Base-by-base conservation (phyloP, 768 basidiomycete species). In the Macrolepiota albuminosa region DNA sequence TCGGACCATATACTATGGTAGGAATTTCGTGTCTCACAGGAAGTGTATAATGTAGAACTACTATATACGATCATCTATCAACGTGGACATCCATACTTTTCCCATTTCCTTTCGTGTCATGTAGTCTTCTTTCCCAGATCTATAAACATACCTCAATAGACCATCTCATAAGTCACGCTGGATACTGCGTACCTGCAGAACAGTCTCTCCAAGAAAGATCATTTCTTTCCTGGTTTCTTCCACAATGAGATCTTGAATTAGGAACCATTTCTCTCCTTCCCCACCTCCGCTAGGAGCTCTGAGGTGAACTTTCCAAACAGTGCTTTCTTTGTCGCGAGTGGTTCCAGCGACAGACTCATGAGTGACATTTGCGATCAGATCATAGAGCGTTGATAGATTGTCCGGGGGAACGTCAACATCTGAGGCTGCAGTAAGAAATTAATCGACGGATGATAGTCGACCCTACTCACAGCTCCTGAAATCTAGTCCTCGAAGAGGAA, bases 171-270 rank as follows among this genome's bases (percentile, higher is more conserved):
- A 31, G 58, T 26, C 33, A 13, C 13, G 11, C 46, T 60, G 57
- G n/a, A 40, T 33, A 59, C 68, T 60, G 18, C 59, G 47, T 62
- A 95, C 95, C 83, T 99, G 97, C 54, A 99, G 76, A 36, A 96
- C 89, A n/a, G 90, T 93, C 72, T 98, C 97, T 31, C 95, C 96
- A 39, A 99, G 77, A 71, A 97, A 95, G 56, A 99, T 96, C 93
- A 99, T 95, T 70, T 97, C 94, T 73, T 91, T 93, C 60, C 94
- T 80, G n/a, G 93, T 91, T 69, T 98, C 95, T 70, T 94, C 90
- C 10, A 99, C 95, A 61, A 95, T 91, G 59, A 99, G 79, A 76
- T 99, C 96, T 73, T 98, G 94, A 53, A 98, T 88, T 77, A 93
- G 88, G 72, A 92, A 90, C 97, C 97, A 98, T 70, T 89, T 93